Percentiles rank a stretch among this genome's conserved stretches.
These are phyloP conservation scores for Pythium dissotocum DNA, from an alignment of 352 stramenopile genomes.

Conservation along the genomic window DNA sequence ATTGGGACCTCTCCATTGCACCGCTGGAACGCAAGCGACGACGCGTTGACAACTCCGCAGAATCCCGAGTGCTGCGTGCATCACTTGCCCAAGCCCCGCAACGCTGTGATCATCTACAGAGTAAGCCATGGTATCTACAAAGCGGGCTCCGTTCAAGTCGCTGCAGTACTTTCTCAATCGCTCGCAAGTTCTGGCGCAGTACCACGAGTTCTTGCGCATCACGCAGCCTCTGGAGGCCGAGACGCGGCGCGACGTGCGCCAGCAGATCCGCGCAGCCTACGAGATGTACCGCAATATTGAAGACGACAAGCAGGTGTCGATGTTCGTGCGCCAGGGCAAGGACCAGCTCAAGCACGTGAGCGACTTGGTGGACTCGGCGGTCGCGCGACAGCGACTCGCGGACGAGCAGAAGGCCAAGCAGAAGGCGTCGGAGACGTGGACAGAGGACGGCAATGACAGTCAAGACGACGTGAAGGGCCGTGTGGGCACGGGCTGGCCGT, in stretches of 20 bases:
- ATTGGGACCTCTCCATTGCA: neutral
- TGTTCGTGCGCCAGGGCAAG: conserved; percentile 53
- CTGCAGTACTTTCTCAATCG: conserved; percentile 79
- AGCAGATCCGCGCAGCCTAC: conserved; percentile 62
- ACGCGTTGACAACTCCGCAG: neutral
- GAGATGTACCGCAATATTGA: conserved; percentile 49
- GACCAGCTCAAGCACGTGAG: conserved; percentile 72
- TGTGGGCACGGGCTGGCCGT: conserved; percentile 62
- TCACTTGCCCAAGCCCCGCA: too few relatives aligned
- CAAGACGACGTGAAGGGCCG: conserved; percentile 60
- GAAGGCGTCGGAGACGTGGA: conserved; percentile 36
- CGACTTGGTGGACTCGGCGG: conserved; percentile 63
- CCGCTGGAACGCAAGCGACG: neutral
- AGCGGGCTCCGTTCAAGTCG: conserved; percentile 48
- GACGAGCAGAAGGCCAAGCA: conserved; percentile 10
- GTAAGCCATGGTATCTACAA: neutral
- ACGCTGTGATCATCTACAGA: neutral
- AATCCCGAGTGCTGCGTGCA: neutral
- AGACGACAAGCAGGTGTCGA: conserved; percentile 49
- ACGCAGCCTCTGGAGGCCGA: conserved; percentile 47
- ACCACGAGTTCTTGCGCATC: conserved; percentile 62
- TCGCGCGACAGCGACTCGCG: conserved; percentile 44
- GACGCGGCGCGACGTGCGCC: conserved; percentile 51
- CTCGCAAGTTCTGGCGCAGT: conserved; percentile 58
- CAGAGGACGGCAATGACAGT: conserved; percentile 29